Base-by-base conservation (phyloP, 2,329 filamentous ascomycete species). In the Botrytis pseudocinerea region DNA sequence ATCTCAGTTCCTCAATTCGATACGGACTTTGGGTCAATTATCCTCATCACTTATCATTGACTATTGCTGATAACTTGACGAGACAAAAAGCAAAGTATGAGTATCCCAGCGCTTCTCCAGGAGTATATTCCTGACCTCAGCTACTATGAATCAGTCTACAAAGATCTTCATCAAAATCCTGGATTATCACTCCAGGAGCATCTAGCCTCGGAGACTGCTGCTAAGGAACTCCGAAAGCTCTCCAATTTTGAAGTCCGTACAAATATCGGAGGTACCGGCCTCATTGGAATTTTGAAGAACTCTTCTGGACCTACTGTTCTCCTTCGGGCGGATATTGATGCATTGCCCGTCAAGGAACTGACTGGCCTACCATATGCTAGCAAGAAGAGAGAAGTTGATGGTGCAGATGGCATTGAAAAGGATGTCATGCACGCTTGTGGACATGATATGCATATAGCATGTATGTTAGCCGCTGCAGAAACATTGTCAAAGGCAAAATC, bases 401-500 rank as follows among this genome's bases (percentile, higher is more conserved):
- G 82, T 54, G 84, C 86, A 76, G 74, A 77, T 76, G 87, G 87
- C 0, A 79, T 82, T 0, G 82, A 84, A 71, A 86, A 86, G 71
- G 86, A 87, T 0, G 87, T 90, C 0, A 91, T 92, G 90, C 90
- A 92, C 81, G 90, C 90, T 61, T 92, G 90, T 79, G 90, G 90
- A 0, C 90, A 92, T 77, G 89, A 91, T 76, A 88, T 90, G 83
- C 89, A 92, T 78, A 86, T 91, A 40, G 84, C 87, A 0, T 82
- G 82, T 38, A 82, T 92, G 18, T 82, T 92, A 1, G 90, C 85
- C 0, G 85, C 87, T 0, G 85, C 88, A 0, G 82, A 85, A 22
- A 82, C 85, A 0, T 82, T 93, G 0, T 80, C 83, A 0, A 80
- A 79, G 6, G 0, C 79, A 81, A 0, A 83, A 79, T 76, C 84